phyloP scores from a whole-genome alignment of 345 rosid species.

The Euphorbia pulcherrima region DNA sequence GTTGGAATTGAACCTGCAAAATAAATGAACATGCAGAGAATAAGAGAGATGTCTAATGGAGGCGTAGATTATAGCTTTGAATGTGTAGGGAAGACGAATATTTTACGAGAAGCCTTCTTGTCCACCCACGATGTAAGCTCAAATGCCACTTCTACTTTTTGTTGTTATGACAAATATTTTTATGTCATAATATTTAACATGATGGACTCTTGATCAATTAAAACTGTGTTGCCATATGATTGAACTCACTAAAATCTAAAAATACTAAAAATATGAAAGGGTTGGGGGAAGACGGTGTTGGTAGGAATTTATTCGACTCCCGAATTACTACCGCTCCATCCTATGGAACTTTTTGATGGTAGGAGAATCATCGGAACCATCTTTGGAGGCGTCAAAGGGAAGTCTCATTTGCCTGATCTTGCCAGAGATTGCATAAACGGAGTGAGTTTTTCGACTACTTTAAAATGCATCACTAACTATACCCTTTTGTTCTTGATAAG shows the following conservation, averaged over 20 bases:
- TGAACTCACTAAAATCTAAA: too few relatives aligned
- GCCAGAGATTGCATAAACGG: conserved; percentile 29
- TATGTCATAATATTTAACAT: too few relatives aligned
- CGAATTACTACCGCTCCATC: conserved; percentile 26
- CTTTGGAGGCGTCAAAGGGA: conserved; percentile 35
- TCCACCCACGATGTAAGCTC: conserved; percentile 39
- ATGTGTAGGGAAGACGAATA: conserved; percentile 46
- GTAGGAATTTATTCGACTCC: conserved; percentile 26
- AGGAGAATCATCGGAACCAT: conserved; percentile 24
- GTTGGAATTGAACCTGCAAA: too few relatives aligned
- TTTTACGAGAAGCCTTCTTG: conserved; percentile 67
- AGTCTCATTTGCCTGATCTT: conserved; percentile 30
- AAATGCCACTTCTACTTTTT: neutral
- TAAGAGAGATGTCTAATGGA: conserved; percentile 47
- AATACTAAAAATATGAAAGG: conserved; percentile 18
- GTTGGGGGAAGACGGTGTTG: conserved; percentile 24
- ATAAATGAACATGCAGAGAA: conserved; percentile 37
- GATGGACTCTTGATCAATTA: too few relatives aligned
- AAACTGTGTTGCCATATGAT: too few relatives aligned
- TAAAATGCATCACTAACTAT: too few relatives aligned
- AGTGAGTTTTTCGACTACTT: conserved; percentile 10
- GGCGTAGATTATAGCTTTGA: conserved; percentile 69
- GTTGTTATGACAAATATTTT: neutral
- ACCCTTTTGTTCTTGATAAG: too few relatives aligned
- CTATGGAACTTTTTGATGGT: conserved; percentile 44